A percentile compares a stretch with the other conserved stretches of the same genome.
phyloP scores from a whole-genome alignment of 2,329 filamentous ascomycete species.

The Aspergillus awamori region DNA sequence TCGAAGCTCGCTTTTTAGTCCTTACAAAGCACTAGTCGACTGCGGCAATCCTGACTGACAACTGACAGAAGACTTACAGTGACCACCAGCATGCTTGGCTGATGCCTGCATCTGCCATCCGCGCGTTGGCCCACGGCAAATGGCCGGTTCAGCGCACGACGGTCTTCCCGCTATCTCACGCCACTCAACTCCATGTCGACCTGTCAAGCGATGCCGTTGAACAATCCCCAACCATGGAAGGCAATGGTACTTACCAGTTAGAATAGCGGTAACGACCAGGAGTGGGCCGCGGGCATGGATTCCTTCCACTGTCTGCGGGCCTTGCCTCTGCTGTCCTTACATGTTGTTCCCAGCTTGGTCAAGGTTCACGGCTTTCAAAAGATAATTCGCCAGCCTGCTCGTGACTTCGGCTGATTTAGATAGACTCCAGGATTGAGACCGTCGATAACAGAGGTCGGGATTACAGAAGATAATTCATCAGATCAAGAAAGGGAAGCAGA shows the following conservation, averaged over 20 bases:
- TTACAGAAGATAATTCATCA: neutral
- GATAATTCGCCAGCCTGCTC: conserved; percentile 2
- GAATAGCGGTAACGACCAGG: conserved; percentile 12
- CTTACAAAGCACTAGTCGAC: neutral
- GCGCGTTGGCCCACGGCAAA: conserved; percentile 12
- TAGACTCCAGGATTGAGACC: neutral
- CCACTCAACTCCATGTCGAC: conserved; percentile 25
- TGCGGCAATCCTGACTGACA: conserved; percentile 7
- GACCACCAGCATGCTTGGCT: conserved; percentile 6
- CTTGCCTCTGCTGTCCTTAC: neutral
- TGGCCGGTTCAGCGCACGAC: conserved; percentile 17
- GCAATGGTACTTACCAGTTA: conserved; percentile 7
- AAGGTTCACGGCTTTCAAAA: neutral
- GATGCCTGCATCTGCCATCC: conserved; percentile 17
- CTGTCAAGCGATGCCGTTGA: conserved; percentile 24
- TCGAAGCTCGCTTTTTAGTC: conserved; percentile 5
- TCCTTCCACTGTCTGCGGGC: neutral
- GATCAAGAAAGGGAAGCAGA: neutral
- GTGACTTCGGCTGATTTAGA: neutral
- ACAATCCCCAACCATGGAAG: conserved; percentile 7
- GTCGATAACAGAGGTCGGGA: neutral
- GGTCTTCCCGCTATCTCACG: conserved; percentile 25
- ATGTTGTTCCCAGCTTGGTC: neutral
- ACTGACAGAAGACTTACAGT: neutral
- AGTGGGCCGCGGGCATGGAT: conserved; percentile 11